phyloP scores from a whole-genome alignment of 2,329 filamentous ascomycete genomes.

The Arthrocladium fulminans region DNA sequence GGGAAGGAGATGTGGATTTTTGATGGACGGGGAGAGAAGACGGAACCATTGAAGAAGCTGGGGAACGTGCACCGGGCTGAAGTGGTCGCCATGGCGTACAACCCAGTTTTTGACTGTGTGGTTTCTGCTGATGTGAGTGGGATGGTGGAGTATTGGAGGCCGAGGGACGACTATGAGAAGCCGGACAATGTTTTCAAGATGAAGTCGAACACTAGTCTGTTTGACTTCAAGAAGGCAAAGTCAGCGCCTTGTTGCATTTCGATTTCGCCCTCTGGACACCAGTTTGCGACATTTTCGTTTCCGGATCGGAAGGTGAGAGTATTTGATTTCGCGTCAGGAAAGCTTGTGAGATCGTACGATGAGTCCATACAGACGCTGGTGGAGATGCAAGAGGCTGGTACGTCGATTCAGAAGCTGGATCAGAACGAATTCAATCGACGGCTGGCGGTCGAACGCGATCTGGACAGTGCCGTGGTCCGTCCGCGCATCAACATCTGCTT shows the following conservation, averaged over 20 bases:
- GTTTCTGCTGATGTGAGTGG: constrained; percentile 80
- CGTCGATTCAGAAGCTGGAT: constrained; percentile 69
- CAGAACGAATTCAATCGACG: constrained; percentile 86
- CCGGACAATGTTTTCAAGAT: constrained; percentile 84
- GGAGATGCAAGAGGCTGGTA: constrained; percentile 94
- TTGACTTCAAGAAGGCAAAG: constrained; percentile 95
- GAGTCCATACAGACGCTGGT: constrained; percentile 83
- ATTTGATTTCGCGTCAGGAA: constrained; percentile 84
- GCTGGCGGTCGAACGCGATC: constrained; percentile 74
- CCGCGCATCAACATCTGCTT: constrained; percentile 80
- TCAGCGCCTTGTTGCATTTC: constrained; percentile 72
- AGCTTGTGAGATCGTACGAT: constrained; percentile 86
- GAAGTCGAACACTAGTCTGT: constrained; percentile 89
- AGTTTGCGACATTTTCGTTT: constrained; percentile 82
- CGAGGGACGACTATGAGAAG: constrained; percentile 69
- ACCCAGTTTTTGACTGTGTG: constrained; percentile 79
- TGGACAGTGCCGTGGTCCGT: constrained; percentile 61
- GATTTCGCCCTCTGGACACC: constrained; percentile 74
- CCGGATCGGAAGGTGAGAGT: constrained; percentile 88
- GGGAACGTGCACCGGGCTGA: constrained; percentile 70
- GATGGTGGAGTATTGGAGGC: constrained; percentile 96
- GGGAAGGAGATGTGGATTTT: constrained; percentile 71
- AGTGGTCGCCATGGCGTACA: constrained; percentile 80
- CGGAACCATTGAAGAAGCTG: constrained; percentile 66
- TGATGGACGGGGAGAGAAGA: constrained; percentile 77